A percentile compares a stretch with the other conserved stretches of the same genome.
Evolutionary conservation across 2,329 filamentous ascomycete species (phyloP).

Genomic region (Talaromyces sp.): DNA sequence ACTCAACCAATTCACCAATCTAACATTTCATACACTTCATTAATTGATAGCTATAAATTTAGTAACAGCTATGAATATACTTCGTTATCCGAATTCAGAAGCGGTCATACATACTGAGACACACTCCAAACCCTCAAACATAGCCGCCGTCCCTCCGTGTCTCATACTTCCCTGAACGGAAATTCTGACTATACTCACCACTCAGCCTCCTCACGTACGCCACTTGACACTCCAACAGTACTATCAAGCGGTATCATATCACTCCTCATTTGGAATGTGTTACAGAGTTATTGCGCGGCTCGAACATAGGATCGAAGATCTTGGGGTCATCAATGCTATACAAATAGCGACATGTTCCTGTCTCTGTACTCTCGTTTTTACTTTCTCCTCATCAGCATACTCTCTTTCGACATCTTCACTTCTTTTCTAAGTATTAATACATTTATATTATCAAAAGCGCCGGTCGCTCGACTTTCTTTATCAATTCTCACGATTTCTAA

Average conservation of each 20-base stretch:
- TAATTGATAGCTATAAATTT: no score
- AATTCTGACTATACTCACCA: background rate
- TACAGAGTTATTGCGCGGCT: background rate
- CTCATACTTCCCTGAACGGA: conserved; percentile 7
- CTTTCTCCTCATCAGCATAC: background rate
- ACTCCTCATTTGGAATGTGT: background rate
- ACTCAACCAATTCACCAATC: background rate
- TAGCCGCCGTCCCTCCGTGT: background rate
- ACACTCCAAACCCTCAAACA: background rate
- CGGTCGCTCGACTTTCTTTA: conserved; percentile 2
- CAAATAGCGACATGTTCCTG: background rate
- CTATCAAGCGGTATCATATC: background rate
- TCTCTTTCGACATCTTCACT: background rate
- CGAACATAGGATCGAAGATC: background rate
- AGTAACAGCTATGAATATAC: background rate
- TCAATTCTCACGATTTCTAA: background rate
- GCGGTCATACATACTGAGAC: background rate
- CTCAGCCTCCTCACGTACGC: background rate
- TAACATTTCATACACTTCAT: background rate
- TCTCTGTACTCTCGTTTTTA: background rate
- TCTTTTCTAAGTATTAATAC: background rate
- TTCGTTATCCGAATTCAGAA: no score
- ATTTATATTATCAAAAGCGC: background rate
- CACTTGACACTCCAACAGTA: background rate
- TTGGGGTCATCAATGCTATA: background rate